These are phyloP conservation scores for Tolypocladium amazonense DNA, from an alignment of 2,329 filamentous ascomycete species.

Conservation along the genomic window DNA sequence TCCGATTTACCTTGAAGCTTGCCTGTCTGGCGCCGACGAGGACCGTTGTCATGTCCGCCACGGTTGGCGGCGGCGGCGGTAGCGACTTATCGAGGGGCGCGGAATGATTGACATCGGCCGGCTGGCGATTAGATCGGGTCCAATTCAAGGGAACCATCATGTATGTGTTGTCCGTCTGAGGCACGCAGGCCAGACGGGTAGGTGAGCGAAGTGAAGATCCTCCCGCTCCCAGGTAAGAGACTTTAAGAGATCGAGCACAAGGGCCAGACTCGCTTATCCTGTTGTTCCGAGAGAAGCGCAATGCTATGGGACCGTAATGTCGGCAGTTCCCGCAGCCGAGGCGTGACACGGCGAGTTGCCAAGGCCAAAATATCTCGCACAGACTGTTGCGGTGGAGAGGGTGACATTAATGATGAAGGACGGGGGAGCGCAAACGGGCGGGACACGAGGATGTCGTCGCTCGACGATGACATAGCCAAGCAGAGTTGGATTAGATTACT, in stretches of 20 bases:
- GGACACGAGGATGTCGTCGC: neutral
- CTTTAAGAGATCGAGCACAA: neutral
- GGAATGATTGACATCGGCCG: neutral
- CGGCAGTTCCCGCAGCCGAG: neutral
- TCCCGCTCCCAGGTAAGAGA: neutral
- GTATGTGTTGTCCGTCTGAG: neutral
- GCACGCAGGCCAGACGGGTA: neutral
- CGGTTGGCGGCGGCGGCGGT: conserved; percentile 11
- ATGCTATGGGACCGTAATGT: neutral
- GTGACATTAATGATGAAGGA: neutral
- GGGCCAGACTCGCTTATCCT: neutral
- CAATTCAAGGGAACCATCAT: conserved; percentile 2
- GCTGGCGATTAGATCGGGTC: neutral
- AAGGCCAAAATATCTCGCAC: neutral
- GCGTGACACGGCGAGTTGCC: neutral
- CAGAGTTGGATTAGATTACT: neutral
- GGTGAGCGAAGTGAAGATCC: neutral
- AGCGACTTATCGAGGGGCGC: conserved; percentile 10
- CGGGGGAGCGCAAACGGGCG: neutral
- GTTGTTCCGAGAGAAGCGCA: neutral
- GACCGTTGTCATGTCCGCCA: conserved; percentile 21
- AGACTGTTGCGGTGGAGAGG: neutral
- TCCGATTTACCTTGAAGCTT: conserved; percentile 31
- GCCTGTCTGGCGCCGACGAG: conserved; percentile 30
- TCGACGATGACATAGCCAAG: neutral